Conservation (phyloP, 2,329 filamentous ascomycete species). For the Fusarium papillatum region DNA sequence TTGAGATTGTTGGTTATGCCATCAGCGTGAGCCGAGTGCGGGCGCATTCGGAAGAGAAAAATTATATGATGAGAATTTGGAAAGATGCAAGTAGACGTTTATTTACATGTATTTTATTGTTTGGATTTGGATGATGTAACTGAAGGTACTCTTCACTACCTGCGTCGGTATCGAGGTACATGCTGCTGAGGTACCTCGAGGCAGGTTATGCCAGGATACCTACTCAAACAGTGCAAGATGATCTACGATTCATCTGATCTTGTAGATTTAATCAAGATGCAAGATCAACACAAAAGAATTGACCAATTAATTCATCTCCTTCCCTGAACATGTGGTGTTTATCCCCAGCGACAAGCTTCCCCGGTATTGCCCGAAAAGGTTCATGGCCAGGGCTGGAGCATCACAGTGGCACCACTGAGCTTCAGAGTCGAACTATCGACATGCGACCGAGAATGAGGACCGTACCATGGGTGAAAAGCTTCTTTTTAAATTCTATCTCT, state of each 20-base stretch:
- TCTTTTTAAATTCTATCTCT: constrained; percentile 10
- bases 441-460: constrained; percentile 27
- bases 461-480: constrained; percentile 9
- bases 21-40: constrained; percentile 1
- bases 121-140: background rate
- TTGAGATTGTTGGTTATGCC: background rate
- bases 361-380: constrained; percentile 37
- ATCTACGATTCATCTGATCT: background rate
- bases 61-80: background rate
- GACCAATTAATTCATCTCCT: background rate
- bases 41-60: background rate
- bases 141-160: background rate
- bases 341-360: background rate
- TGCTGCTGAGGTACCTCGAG: background rate
- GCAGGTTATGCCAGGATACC: too few species aligned
- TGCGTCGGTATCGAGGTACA: background rate
- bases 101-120: background rate
- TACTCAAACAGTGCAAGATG: background rate
- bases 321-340: background rate
- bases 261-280: background rate
- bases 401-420: constrained; percentile 39
- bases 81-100: background rate
- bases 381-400: constrained; percentile 25
- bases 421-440: constrained; percentile 39
- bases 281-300: background rate